A percentile compares a stretch with the other conserved stretches of the same genome.
These are phyloP conservation scores for Chlorella variabilis DNA, from an alignment of 163 green algal genomes.

Conservation along the genomic window DNA sequence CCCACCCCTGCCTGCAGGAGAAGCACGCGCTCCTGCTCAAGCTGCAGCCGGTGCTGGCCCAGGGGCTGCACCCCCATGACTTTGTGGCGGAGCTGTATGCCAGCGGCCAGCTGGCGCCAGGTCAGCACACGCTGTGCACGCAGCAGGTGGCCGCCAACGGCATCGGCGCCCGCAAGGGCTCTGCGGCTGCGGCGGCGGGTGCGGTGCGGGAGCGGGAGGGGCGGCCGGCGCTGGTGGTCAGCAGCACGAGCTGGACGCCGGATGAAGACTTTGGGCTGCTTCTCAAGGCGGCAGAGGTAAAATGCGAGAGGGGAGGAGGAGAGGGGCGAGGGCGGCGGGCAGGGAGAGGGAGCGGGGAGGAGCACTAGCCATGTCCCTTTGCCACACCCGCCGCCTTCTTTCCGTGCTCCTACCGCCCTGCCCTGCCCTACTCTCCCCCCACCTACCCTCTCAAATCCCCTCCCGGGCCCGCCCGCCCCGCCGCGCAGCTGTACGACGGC, in stretches of 20 bases:
- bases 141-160: neutral
- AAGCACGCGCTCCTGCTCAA: conserved; percentile 68
- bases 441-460: neutral
- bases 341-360: no score
- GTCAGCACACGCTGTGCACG: conserved; percentile 42
- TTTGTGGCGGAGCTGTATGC: conserved; percentile 30
- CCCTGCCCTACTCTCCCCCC: neutral
- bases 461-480: neutral
- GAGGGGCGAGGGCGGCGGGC: no score
- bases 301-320: no score
- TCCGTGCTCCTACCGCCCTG: no score
- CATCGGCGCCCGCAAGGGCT: neutral
- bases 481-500: conserved; percentile 40
- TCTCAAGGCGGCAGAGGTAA: conserved; percentile 76
- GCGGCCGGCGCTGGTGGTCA: conserved; percentile 88
- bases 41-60: conserved; percentile 41
- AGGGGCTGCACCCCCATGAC: conserved; percentile 44
- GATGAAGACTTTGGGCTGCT: conserved; percentile 98
- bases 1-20: no score
- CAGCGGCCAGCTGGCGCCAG: neutral
- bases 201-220: conserved; percentile 40
- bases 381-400: no score
- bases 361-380: neutral
- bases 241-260: conserved; percentile 95
- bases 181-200: neutral